These are phyloP conservation scores for Aspergillus hiratsukae DNA, from an alignment of 2,329 filamentous ascomycete genomes.

Conservation along the genomic window DNA sequence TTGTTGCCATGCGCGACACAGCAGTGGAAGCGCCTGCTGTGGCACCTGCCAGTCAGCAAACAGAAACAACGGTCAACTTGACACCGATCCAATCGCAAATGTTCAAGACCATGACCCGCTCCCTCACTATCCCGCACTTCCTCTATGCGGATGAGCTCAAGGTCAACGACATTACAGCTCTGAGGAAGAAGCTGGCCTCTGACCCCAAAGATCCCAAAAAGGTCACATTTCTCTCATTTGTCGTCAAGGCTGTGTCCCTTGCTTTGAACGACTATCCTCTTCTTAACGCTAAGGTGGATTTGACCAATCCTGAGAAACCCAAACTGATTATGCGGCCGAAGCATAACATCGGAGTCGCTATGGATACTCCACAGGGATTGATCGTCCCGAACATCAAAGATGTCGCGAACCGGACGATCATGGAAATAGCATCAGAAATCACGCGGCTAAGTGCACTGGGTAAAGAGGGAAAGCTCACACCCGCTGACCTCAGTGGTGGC, in stretches of 20 bases:
- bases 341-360: conserved; percentile 94
- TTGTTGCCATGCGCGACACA: conserved; percentile 53
- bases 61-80: conserved; percentile 65
- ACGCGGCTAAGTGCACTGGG: conserved; percentile 68
- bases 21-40: conserved; percentile 21
- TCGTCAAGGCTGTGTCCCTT: conserved; percentile 91
- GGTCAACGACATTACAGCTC: conserved; percentile 66
- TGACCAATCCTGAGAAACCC: conserved; percentile 59
- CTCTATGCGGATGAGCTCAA: conserved; percentile 89
- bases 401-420: conserved; percentile 70
- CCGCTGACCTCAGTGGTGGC: conserved; percentile 73
- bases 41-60: conserved; percentile 47
- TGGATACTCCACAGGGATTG: conserved; percentile 85
- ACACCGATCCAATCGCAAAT: conserved; percentile 82
- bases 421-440: conserved; percentile 73
- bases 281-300: conserved; percentile 80
- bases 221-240: conserved; percentile 87
- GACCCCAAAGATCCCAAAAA: conserved; percentile 51
- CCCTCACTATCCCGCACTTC: conserved; percentile 88
- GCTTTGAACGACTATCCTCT: conserved; percentile 76
- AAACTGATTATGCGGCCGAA: conserved; percentile 71
- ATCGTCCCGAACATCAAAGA: conserved; percentile 89
- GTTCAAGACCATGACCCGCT: conserved; percentile 97
- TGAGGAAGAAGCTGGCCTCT: conserved; percentile 74
- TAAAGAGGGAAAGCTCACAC: conserved; percentile 66